Percentiles rank a stretch among this genome's conserved stretches.
Evolutionary conservation across 106 monocot genomes (phyloP).

Genomic region (Apostasia ramifera): DNA sequence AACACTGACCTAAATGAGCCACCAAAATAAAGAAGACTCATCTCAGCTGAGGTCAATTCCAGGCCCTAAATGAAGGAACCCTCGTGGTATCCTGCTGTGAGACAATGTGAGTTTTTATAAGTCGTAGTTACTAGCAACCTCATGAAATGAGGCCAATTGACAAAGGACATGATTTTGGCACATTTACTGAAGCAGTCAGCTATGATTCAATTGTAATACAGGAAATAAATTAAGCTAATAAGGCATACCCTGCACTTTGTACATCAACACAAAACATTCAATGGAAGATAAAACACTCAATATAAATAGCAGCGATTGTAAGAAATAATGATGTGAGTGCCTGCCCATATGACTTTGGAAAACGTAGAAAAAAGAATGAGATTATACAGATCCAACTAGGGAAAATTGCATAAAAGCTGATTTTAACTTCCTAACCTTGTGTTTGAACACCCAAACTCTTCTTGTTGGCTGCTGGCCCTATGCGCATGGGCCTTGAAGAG

Average conservation of each 20-base stretch:
- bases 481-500: constrained; percentile 21
- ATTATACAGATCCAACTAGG: too few species aligned
- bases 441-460: constrained; percentile 15
- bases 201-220: too few species aligned
- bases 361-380: too few species aligned
- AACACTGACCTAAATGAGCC: constrained; percentile 63
- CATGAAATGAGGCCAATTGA: constrained; percentile 13
- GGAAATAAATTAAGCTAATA: too few species aligned
- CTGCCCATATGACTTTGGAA: too few species aligned
- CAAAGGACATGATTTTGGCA: constrained; percentile 15
- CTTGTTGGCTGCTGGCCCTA: constrained; percentile 25
- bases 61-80: constrained; percentile 42
- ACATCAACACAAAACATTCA: too few species aligned
- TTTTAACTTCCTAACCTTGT: not conserved
- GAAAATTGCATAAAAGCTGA: too few species aligned
- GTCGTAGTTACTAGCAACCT: constrained; percentile 17
- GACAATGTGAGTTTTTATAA: constrained; percentile 57
- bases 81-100: constrained; percentile 58
- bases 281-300: too few species aligned
- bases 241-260: too few species aligned
- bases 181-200: too few species aligned
- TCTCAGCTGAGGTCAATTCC: constrained; percentile 54
- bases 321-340: too few species aligned
- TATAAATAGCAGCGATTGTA: too few species aligned
- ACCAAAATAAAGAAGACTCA: constrained; percentile 32